These are phyloP conservation scores for Scutellaria galericulata DNA, from an alignment of 257 asterid species.

Conservation along the genomic window DNA sequence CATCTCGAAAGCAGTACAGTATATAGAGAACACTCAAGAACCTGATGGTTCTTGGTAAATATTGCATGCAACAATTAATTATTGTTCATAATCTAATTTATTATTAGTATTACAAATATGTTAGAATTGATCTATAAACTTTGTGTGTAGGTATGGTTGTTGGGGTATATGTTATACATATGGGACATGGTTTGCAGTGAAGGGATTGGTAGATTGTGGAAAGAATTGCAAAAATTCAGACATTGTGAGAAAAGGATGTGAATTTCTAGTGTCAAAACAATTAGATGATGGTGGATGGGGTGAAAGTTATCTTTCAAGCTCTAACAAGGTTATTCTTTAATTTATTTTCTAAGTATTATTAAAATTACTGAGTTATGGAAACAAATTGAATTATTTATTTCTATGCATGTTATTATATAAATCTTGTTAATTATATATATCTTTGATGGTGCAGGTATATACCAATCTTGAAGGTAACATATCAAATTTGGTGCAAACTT, in stretches of 20 bases:
- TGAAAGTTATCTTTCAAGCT: conserved; percentile 60
- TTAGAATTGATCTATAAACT: background rate
- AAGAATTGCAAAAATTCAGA: conserved; percentile 40
- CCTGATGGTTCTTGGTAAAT: conserved; percentile 62
- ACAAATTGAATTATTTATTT: background rate
- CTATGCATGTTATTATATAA: background rate
- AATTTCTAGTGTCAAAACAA: conserved; percentile 53
- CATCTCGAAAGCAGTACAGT: conserved; percentile 44
- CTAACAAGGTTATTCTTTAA: conserved; percentile 29
- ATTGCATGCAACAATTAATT: background rate
- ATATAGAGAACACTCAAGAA: conserved; percentile 47
- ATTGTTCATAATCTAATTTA: background rate
- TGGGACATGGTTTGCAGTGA: conserved; percentile 62
- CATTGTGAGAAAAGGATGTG: conserved; percentile 44
- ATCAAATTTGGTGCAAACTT: conserved; percentile 62
- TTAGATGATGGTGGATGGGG: conserved; percentile 71
- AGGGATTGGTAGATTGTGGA: conserved; percentile 50
- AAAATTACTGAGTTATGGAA: background rate
- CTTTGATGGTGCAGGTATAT: conserved; percentile 37
- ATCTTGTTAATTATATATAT: background rate
- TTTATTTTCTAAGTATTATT: too few relatives aligned
- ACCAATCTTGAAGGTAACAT: conserved; percentile 47
- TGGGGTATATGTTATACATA: conserved; percentile 73
- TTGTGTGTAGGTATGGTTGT: conserved; percentile 45
- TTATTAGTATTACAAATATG: background rate